Evolutionary conservation across 1,284 basidiomycete genomes (phyloP).

Genomic region (Inonotus obliquus): DNA sequence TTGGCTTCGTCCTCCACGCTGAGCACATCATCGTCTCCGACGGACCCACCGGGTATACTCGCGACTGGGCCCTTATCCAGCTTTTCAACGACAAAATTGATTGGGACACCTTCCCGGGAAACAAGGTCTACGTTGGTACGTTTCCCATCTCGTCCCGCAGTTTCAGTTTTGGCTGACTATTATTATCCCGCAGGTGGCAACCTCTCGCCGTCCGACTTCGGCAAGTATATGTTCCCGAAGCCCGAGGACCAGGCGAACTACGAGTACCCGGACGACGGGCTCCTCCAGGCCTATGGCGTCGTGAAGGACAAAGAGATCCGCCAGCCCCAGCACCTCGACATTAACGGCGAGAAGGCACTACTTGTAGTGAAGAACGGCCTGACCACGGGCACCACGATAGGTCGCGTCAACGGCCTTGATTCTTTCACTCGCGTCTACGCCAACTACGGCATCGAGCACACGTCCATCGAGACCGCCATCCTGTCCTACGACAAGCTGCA

Average conservation of each 20-base stretch:
- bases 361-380: slow-evolving; percentile 32
- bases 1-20: slow-evolving; percentile 29
- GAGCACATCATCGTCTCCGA: slow-evolving; percentile 25
- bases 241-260: slow-evolving; percentile 20
- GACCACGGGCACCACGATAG: slow-evolving; percentile 32
- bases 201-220: slow-evolving; percentile 24
- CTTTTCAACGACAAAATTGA: slow-evolving; percentile 24
- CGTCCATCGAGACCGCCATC: slow-evolving; percentile 30
- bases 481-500: slow-evolving; percentile 26
- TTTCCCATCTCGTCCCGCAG: slow-evolving; percentile 12
- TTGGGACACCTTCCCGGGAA: slow-evolving; percentile 16
- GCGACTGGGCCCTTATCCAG: slow-evolving; percentile 29
- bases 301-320: slow-evolving; percentile 19
- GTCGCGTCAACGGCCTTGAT: slow-evolving; percentile 27
- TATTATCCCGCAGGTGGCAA: slow-evolving; percentile 25
- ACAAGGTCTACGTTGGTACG: slow-evolving; percentile 19
- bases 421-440: slow-evolving; percentile 30
- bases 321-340: slow-evolving; percentile 15
- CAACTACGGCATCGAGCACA: slow-evolving; percentile 18
- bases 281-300: slow-evolving; percentile 17
- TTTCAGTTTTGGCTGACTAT: slow-evolving; percentile 12
- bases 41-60: slow-evolving; percentile 23
- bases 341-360: slow-evolving; percentile 22
- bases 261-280: slow-evolving; percentile 19
- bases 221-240: slow-evolving; percentile 19